Evolutionary conservation across 495 filamentous ascomycete genomes (phyloP).

Genomic region (Poronia punctata): DNA sequence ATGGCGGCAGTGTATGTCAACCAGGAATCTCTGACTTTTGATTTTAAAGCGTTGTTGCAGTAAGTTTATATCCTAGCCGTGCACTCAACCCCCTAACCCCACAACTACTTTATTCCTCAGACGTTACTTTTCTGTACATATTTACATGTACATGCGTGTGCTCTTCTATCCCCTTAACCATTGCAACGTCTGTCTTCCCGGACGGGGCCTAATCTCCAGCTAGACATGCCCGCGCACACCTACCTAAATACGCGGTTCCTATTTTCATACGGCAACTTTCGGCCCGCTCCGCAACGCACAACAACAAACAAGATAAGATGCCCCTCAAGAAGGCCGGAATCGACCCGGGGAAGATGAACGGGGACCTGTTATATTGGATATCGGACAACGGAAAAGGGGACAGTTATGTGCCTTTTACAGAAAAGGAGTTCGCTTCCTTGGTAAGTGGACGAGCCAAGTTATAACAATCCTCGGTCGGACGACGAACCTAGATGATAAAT

Average conservation of each 20-base stretch:
- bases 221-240: slow-evolving; percentile 44
- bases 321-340: slow-evolving; percentile 65
- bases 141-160: neutral
- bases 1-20: slow-evolving; percentile 54
- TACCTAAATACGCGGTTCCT: slow-evolving; percentile 73
- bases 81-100: neutral
- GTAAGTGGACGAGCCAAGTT: slow-evolving; percentile 43
- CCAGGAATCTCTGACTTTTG: slow-evolving; percentile 37
- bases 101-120: neutral
- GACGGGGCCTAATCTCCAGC: no score
- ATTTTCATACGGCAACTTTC: slow-evolving; percentile 61
- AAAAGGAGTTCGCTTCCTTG: slow-evolving; percentile 52
- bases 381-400: slow-evolving; percentile 37
- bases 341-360: slow-evolving; percentile 51
- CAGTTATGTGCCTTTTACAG: slow-evolving; percentile 51
- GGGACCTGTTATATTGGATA: slow-evolving; percentile 52
- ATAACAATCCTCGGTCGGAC: slow-evolving; percentile 13
- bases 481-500: no score
- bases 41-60: slow-evolving; percentile 46
- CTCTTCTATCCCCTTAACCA: neutral
- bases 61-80: slow-evolving; percentile 19
- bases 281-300: slow-evolving; percentile 60
- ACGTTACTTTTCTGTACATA: neutral
- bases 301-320: slow-evolving; percentile 80
- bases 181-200: neutral